Base-by-base conservation (phyloP, 1,139 yeast species). In the Scheffersomyces quercinus region DNA sequence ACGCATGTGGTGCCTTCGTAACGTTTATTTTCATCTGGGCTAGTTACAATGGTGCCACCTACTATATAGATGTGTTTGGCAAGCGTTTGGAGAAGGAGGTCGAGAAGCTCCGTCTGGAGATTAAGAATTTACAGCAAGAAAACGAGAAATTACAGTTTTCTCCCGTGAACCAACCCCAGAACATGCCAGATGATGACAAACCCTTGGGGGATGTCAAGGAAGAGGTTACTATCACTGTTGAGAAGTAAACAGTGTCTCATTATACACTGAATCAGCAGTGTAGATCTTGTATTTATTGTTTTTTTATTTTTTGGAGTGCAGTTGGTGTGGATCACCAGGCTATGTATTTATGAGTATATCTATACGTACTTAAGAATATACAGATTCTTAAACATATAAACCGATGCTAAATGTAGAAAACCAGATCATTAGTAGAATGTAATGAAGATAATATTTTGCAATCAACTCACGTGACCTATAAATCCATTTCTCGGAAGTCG, bases 41-140 rank as follows among this genome's bases (percentile, higher is more conserved):
- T 2, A 76, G 90, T 39, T 88, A 86, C 63, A 91, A 93, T 54
- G 99, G 99, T 29, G 98, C 98, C 2, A 88, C 96, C 0, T 93
- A 88, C 60, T 93, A 93, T 60, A 77, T 93, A 46, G 98, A 93
- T 59, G 85, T 86, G 36, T 93, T 91, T 66, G 97, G 96, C 46
- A 87, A 85, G 59, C 76, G 89, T 56, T 83, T 87, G 65, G 96
- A 84, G 58, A 88, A 85, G 56, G 97, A 93, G 61, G 88, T 91
- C 34, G 68, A 73, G 29, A 79, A 79, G 58, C 72, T 93, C 56
- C 87, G 83, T 60, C 65, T 65, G 20, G 97, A 91, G 59, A 80
- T 93, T 26, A 75, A 71, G 11, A 76, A 73, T 28, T 64, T 84
- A 49, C 85, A 82, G 57, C 53, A 52, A 32, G 47, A 47, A 34